Percentiles rank a stretch among this genome's conserved stretches.
Evolutionary conservation across 352 stramenopile genomes (phyloP).

Genomic region (Lagenidium sp.): DNA sequence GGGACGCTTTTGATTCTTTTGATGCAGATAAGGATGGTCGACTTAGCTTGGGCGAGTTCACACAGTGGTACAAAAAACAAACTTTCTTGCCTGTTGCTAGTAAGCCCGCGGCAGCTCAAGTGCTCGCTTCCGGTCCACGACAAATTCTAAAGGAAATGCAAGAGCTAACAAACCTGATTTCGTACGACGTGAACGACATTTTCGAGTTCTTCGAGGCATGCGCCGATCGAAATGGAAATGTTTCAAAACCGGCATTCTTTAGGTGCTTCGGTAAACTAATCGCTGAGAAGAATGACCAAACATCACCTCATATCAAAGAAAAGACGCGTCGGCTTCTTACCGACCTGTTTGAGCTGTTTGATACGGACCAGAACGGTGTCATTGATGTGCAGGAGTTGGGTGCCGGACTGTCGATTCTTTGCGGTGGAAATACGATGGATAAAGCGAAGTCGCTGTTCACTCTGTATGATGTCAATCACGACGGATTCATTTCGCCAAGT

Average conservation of each 20-base stretch:
- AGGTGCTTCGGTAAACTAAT: constrained; percentile 80
- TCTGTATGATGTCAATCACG: constrained; percentile 75
- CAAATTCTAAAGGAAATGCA: constrained; percentile 65
- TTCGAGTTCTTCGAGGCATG: constrained; percentile 81
- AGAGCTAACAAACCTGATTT: constrained; percentile 61
- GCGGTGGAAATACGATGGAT: constrained; percentile 59
- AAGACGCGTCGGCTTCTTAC: constrained; percentile 44
- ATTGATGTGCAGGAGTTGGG: constrained; percentile 85
- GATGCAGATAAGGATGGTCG: constrained; percentile 59
- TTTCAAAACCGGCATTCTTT: constrained; percentile 67
- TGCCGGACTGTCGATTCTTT: constrained; percentile 82
- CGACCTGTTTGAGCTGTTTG: constrained; percentile 78
- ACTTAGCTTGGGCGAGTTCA: constrained; percentile 80
- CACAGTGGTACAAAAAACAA: constrained; percentile 66
- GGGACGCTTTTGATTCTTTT: constrained; percentile 49
- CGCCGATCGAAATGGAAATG: constrained; percentile 41
- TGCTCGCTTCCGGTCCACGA: constrained; percentile 4
- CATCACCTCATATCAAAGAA: constrained; percentile 22
- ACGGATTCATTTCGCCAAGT: constrained; percentile 68
- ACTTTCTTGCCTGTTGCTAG: constrained; percentile 4
- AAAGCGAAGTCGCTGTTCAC: constrained; percentile 75
- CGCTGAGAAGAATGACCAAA: constrained; percentile 15
- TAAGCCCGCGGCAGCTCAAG: too few species aligned
- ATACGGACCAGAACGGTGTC: constrained; percentile 62
- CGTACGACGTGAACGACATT: constrained; percentile 83